Evolutionary conservation across 139 green algal genomes (phyloP), one percentile per base, ranked within the genome.

Genomic region (Micractinium sp.): DNA sequence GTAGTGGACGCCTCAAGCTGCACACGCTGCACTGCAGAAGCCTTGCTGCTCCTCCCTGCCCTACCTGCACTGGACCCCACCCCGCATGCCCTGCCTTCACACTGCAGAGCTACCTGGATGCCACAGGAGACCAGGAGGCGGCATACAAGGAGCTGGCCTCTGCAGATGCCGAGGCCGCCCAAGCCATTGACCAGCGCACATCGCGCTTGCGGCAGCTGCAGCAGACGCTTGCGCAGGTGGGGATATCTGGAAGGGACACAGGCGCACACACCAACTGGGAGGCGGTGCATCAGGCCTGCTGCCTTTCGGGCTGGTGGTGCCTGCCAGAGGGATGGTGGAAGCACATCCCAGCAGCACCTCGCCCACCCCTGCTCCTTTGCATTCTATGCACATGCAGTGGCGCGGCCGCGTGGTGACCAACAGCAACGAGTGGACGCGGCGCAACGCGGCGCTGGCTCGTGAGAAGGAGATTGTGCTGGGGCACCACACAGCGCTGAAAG

Each of bases 391-490:
- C 2, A 22, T 60, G 63, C 61, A 89, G 76, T 89, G 86, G 86
- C 86, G 86, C 29, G 86, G 96, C 95, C 92, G 96, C 73, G 95
- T 94, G 36, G 91, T 93, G 71, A 95, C 92, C 86, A 97, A 95
- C 89, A 92, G 67, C 27, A 83, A 91, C 2, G 96, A 99, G 90
- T 99, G 96, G 96, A 94, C 95, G 90, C 94, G 96, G 88, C 90
- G 95, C 78, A 96, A 97, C 80, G 60, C 86, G 0, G 93, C 95
- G 56, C 93, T 99, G 93, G 87, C 93, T 0, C 85, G 92, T 13
- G 96, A 98, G 89, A 98, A 98, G 94, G 96, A 98, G 82, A 94
- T 95, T 85, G 96, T 99, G 95, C 81, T 87, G 12, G 90, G 92
- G 14, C 96, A 98, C 92, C 97, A 99, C 91, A 89, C 91, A 3